Percentiles rank a stretch among this genome's conserved stretches.
Conservation (phyloP, 2,329 filamentous ascomycete genomes). For the Hypoxylon sp. region DNA sequence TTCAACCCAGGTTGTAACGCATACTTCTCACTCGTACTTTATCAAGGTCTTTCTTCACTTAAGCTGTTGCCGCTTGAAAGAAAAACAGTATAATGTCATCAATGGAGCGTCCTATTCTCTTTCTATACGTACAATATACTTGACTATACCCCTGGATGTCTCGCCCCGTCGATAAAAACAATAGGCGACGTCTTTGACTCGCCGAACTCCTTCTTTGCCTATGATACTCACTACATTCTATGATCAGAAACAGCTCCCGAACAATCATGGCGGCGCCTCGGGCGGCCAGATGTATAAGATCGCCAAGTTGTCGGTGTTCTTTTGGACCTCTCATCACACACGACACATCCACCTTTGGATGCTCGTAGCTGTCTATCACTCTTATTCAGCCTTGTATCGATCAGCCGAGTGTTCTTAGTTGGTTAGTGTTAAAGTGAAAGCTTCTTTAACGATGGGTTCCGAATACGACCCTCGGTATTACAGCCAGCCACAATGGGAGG, state of each 20-base stretch:
- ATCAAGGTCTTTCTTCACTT: not conserved
- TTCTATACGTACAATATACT: not conserved
- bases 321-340: too few relatives aligned
- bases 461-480: not conserved
- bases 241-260: not conserved
- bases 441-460: not conserved
- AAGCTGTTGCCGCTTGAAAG: not conserved
- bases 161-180: not conserved
- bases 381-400: not conserved
- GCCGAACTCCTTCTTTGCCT: not conserved
- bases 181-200: not conserved
- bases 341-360: too few relatives aligned
- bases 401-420: not conserved
- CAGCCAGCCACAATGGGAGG: too few relatives aligned
- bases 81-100: not conserved
- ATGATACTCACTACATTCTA: not conserved
- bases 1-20: too few relatives aligned
- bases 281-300: not conserved
- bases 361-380: not conserved
- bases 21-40: not conserved
- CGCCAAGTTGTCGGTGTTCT: too few relatives aligned
- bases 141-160: not conserved
- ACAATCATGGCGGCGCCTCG: not conserved
- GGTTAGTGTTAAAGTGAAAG: not conserved
- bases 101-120: not conserved